Evolutionary conservation across 2,329 filamentous ascomycete species (phyloP), one percentile per base, ranked within the genome.

Genomic region (Huntiella bhutanensis): DNA sequence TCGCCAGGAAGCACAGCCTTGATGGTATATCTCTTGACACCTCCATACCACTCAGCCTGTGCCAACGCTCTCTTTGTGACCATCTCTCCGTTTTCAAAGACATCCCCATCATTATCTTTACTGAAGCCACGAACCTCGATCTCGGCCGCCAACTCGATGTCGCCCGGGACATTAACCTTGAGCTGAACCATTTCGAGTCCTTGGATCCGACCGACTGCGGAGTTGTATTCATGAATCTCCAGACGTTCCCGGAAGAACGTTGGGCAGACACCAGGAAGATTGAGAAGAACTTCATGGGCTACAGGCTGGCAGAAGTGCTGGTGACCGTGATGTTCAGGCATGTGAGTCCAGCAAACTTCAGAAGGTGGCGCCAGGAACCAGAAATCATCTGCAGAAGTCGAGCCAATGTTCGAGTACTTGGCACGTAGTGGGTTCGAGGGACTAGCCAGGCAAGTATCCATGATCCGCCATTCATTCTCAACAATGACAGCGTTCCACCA

Each of bases 401-500:
- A 74, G 49, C 73, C 73, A 19, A 72, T 71, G 54, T 73, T 82
- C 11, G 86, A 92, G 62, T 92, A 96, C 32, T 77, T 67, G 12
- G 67, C 69, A 41, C 92, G 75, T 48, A 75, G 77, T 7, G 91
- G 88, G 55, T 96, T 85, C 0, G 88, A 94, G 10, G 88, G 87
- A 52, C 81, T 87, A 3, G 91, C 86, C 41, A 98, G 68, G 33
- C 85, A 92, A 59, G 85, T 91, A 60, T 98, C 91, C 66, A 98
- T 84, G 53, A 96, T 82, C 43, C 91, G 81, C 91, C 91, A 98
- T 62, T 95, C 86, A 16, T 82, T 80, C 59, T 98, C 91, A 6
- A 95, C 78, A 33, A 95, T 65, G 13, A 96, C 84, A 1, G 85
- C 79, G 55, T 98, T 98, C 91, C 91, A 98, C 77, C 82, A 96